Conservation (phyloP, 208 protist species). For the Wallacemonas sp. region DNA sequence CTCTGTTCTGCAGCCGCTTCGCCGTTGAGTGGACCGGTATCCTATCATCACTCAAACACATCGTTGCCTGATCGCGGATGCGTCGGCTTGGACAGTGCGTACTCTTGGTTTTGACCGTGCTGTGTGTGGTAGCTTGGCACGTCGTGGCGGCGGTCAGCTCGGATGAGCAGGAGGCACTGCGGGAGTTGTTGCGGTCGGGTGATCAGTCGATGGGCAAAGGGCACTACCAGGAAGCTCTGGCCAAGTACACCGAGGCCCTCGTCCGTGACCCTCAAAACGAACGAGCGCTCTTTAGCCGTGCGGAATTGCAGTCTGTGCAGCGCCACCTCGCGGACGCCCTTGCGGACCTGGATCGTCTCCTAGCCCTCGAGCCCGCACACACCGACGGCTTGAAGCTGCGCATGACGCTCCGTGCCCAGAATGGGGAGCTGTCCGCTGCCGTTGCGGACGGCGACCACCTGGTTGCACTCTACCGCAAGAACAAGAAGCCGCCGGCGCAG, state of each 20-base stretch:
- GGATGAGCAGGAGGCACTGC: constrained; percentile 45
- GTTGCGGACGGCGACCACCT: constrained; percentile 44
- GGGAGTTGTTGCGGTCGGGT: constrained; percentile 54
- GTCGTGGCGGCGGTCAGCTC: not conserved
- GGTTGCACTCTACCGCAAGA: constrained; percentile 32
- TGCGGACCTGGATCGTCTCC: constrained; percentile 58
- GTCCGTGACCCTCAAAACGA: constrained; percentile 51
- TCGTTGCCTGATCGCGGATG: too few relatives aligned
- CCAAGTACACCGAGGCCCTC: constrained; percentile 81
- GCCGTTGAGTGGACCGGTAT: too few relatives aligned
- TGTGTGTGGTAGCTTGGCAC: not conserved
- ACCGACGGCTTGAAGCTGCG: constrained; percentile 51
- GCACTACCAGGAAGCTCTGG: constrained; percentile 81
- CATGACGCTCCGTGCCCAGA: constrained; percentile 51
- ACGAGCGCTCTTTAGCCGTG: constrained; percentile 76
- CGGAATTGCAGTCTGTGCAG: constrained; percentile 75
- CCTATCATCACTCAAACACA: too few relatives aligned
- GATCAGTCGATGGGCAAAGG: constrained; percentile 72
- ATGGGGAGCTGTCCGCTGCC: constrained; percentile 52
- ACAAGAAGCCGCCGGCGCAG: constrained; percentile 24
- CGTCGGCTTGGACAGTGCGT: too few relatives aligned
- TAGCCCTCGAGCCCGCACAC: constrained; percentile 43
- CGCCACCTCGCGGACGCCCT: constrained; percentile 41
- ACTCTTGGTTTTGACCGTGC: not conserved
- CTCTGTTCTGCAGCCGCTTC: too few relatives aligned